Conservation (phyloP, 1,284 basidiomycete species). For the Peniophora sp. region DNA sequence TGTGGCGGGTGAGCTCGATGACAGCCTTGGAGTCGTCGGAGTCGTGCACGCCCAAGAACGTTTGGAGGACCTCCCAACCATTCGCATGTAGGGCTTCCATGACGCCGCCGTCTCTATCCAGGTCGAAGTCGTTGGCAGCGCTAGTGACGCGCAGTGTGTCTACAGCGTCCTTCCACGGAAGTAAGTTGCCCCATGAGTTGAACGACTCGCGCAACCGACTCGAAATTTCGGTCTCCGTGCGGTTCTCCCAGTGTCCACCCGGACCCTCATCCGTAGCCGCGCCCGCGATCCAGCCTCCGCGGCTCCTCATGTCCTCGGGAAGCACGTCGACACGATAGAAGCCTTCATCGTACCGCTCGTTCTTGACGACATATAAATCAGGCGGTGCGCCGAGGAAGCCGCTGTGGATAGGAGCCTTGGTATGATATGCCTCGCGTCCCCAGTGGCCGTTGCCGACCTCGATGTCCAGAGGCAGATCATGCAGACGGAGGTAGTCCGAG, state of each 20-base stretch:
- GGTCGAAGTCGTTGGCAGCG: conserved; percentile 19
- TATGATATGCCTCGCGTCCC: conserved; percentile 18
- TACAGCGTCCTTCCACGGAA: conserved; percentile 20
- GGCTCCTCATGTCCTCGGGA: conserved; percentile 20
- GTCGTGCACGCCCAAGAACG: conserved; percentile 27
- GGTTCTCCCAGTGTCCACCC: conserved; percentile 5
- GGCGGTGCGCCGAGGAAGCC: not conserved
- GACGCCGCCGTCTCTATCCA: conserved; percentile 18
- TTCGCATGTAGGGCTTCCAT: conserved; percentile 19
- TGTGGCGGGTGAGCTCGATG: conserved; percentile 24
- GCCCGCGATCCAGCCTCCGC: conserved; percentile 20
- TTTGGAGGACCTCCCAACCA: conserved; percentile 24
- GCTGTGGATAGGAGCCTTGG: conserved; percentile 10
- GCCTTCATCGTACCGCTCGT: conserved; percentile 28
- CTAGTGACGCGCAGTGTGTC: conserved; percentile 16
- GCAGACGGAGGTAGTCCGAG: conserved; percentile 28
- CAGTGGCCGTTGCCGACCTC: conserved; percentile 28
- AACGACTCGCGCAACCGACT: conserved; percentile 19
- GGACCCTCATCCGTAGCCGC: conserved; percentile 13
- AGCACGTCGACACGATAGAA: conserved; percentile 29
- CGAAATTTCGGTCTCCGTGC: conserved; percentile 1
- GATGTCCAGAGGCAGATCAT: conserved; percentile 18
- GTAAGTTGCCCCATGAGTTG: conserved; percentile 21
- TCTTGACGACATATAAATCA: conserved; percentile 26
- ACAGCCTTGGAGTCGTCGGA: conserved; percentile 34